Evolutionary conservation across 768 basidiomycete species (phyloP).

Genomic region (Kwoniella dejecticola): DNA sequence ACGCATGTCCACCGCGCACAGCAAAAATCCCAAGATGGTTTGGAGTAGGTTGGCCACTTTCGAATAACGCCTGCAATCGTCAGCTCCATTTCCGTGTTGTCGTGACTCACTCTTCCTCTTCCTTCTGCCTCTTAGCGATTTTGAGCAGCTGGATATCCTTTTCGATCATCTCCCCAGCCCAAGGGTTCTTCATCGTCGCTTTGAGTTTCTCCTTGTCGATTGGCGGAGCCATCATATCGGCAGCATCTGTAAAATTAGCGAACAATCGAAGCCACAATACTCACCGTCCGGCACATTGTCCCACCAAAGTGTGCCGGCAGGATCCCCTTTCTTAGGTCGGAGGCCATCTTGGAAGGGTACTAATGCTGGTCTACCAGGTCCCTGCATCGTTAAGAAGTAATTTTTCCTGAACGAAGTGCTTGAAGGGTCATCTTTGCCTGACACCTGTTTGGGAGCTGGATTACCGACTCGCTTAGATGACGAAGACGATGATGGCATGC

Average conservation of each 20-base stretch:
- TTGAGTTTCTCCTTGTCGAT: slow-evolving; percentile 47
- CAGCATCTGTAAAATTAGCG: slow-evolving; percentile 30
- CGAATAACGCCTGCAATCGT: slow-evolving; percentile 42
- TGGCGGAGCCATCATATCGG: slow-evolving; percentile 47
- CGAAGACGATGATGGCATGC: slow-evolving; percentile 16
- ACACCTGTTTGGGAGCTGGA: slow-evolving; percentile 42
- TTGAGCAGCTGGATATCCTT: slow-evolving; percentile 52
- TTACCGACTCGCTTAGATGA: slow-evolving; percentile 26
- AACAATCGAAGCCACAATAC: neutral
- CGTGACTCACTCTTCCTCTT: slow-evolving; percentile 42
- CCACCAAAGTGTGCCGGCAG: slow-evolving; percentile 55
- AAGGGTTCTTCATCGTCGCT: slow-evolving; percentile 44
- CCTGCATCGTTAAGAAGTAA: slow-evolving; percentile 56
- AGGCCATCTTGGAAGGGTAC: slow-evolving; percentile 55
- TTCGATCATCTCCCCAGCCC: slow-evolving; percentile 35
- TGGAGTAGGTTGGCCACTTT: slow-evolving; percentile 53
- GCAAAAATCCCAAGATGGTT: slow-evolving; percentile 47
- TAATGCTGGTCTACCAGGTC: slow-evolving; percentile 53
- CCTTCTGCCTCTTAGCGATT: slow-evolving; percentile 38
- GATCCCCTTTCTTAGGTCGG: slow-evolving; percentile 44
- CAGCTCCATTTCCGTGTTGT: neutral
- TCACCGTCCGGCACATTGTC: slow-evolving; percentile 53
- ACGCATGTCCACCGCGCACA: slow-evolving; percentile 51
- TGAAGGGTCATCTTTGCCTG: slow-evolving; percentile 39
- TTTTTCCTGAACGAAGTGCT: slow-evolving; percentile 43